Evolutionary conservation across 192 early-diverging fungal species (phyloP), one percentile per base, ranked within the genome.

Genomic region (Umbelopsis ramanniana): DNA sequence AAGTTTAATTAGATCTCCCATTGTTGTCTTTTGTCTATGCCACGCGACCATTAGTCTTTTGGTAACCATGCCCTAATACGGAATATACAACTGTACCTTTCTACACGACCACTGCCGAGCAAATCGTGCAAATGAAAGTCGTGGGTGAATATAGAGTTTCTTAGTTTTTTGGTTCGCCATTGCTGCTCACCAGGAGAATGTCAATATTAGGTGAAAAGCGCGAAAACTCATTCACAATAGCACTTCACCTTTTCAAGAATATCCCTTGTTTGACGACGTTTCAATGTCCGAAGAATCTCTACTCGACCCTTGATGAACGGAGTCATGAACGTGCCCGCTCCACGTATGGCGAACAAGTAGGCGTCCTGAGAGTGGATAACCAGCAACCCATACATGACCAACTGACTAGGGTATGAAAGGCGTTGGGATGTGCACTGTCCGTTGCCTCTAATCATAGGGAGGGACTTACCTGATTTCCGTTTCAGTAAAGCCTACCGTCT

Each of bases 61-160:
- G 37, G 37, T 67, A 19, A 9, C 22, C 19, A 12, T 50, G 15
- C 5, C 48, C 48, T n/a, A 50, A 50, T 15, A 46, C 23, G 29
- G 21, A 19, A 54, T 35, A 7, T 38, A 12, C n/a, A 6, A 75
- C 4, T 14, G 67, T 75, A 85, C 84, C 76, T 79, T 67, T 81
- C 77, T n/a, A 79, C 84, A 14, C 84, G 74, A 12, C 84, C 84
- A 76, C 81, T 85, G 14, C 84, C 84, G 10, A 85, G 66, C 45
- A 85, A 46, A 63, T 85, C 84, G 67, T 85, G 84, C 17, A 85
- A 57, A 52, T 82, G 67, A 52, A 83, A 85, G 11, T 83, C 81
- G 50, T 81, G 75, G 6, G 72, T 72, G 22, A 85, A 76, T 29
- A 66, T 52, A 1, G 84, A 79, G 0, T 80, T 76, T 14, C 73